These are phyloP conservation scores for Byssochlamys sp. DNA, from an alignment of 2,329 filamentous ascomycete species.

Conservation along the genomic window DNA sequence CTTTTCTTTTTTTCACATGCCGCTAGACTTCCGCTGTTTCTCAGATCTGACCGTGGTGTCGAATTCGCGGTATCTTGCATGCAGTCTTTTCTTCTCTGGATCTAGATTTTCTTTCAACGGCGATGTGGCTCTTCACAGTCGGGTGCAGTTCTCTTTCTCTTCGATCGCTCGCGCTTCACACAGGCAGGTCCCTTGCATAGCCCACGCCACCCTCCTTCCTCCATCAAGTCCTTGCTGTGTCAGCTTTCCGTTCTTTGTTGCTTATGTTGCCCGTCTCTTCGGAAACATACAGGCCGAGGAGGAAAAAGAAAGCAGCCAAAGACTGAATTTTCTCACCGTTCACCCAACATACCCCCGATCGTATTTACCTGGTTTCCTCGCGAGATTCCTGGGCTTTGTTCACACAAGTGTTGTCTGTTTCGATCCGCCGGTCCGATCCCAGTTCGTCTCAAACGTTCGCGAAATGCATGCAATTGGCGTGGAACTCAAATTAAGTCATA, in stretches of 20 bases:
- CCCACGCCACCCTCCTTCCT: neutral
- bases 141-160: neutral
- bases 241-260: neutral
- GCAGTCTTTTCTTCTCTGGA: neutral
- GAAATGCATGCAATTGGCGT: neutral
- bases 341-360: conserved; percentile 1
- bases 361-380: neutral
- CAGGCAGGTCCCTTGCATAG: conserved; percentile 2
- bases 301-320: neutral
- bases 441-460: conserved; percentile 1
- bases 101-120: neutral
- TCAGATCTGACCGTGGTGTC: neutral
- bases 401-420: conserved; percentile 4
- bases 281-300: neutral
- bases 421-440: conserved; percentile 16
- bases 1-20: neutral
- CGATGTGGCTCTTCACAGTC: neutral
- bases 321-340: neutral
- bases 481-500: neutral
- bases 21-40: neutral
- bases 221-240: neutral
- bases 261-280: neutral
- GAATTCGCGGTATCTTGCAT: neutral
- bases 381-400: neutral
- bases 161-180: neutral